A percentile compares a stretch with the other conserved stretches of the same genome.
Evolutionary conservation across 306 rosid species (phyloP).

Genomic region (Canavalia ensiformis): DNA sequence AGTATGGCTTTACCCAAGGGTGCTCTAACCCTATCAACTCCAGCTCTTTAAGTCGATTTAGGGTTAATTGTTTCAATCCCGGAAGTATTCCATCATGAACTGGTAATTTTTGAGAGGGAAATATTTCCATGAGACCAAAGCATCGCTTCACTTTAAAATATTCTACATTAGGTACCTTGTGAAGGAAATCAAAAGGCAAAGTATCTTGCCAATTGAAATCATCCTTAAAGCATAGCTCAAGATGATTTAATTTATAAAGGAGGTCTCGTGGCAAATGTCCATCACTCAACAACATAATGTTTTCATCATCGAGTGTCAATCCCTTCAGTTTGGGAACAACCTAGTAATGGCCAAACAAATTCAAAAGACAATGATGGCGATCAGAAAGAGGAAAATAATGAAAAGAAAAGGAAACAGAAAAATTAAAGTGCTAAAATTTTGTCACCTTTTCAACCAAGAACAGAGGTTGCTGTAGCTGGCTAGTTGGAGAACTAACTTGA

Average conservation of each 20-base stretch:
- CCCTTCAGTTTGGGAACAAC: neutral
- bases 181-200: neutral
- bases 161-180: neutral
- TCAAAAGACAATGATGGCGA: no score
- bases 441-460: neutral
- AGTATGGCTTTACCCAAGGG: conserved; percentile 12
- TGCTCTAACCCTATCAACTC: conserved; percentile 25
- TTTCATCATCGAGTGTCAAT: neutral
- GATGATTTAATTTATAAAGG: no score
- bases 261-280: neutral
- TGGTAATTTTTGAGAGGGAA: conserved; percentile 1
- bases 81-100: neutral
- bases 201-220: neutral
- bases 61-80: neutral
- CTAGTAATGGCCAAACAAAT: neutral
- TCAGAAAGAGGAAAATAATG: neutral
- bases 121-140: neutral
- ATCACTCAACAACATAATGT: neutral
- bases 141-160: neutral
- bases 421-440: neutral
- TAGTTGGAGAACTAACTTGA: neutral
- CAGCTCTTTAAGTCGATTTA: neutral
- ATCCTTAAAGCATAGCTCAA: neutral
- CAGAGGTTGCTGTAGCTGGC: neutral
- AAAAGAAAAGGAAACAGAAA: neutral